phyloP scores from a whole-genome alignment of 345 rosid species.

The Eucalyptus tenuipes region DNA sequence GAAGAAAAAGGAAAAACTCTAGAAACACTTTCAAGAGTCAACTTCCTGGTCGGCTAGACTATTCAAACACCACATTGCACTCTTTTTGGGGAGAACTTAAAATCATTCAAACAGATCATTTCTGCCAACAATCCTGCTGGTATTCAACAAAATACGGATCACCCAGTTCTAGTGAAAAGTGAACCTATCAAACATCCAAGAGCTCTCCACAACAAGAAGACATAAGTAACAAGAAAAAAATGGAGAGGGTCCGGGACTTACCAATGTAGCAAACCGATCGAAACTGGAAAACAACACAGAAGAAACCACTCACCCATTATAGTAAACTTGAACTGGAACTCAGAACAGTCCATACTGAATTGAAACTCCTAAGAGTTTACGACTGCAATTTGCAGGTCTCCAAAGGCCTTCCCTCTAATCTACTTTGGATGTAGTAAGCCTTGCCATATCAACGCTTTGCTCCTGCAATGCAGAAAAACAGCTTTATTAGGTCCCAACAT shows the following conservation, averaged over 20 bases:
- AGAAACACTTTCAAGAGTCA: neutral
- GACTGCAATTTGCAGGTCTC: conserved; percentile 1
- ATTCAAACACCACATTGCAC: neutral
- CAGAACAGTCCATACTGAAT: neutral
- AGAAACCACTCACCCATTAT: neutral
- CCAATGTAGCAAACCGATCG: neutral
- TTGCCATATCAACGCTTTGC: conserved; percentile 55
- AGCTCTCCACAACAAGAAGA: neutral
- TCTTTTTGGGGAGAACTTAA: neutral
- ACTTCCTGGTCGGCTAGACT: neutral
- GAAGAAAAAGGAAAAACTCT: no score
- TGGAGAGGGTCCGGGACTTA: neutral
- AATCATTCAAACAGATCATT: neutral
- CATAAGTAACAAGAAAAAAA: neutral
- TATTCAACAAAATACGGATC: no score
- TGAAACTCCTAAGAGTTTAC: conserved; percentile 15
- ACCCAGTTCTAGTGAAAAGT: neutral
- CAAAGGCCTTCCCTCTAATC: conserved; percentile 1
- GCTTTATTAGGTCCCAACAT: neutral
- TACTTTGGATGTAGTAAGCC: neutral
- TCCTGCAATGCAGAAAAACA: conserved; percentile 28
- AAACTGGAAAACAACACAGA: neutral
- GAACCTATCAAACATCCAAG: neutral
- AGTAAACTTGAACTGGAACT: neutral
- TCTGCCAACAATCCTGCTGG: neutral